These are phyloP conservation scores for Apiotrichum montevideense DNA, from an alignment of 1,284 basidiomycete species.

Conservation along the genomic window DNA sequence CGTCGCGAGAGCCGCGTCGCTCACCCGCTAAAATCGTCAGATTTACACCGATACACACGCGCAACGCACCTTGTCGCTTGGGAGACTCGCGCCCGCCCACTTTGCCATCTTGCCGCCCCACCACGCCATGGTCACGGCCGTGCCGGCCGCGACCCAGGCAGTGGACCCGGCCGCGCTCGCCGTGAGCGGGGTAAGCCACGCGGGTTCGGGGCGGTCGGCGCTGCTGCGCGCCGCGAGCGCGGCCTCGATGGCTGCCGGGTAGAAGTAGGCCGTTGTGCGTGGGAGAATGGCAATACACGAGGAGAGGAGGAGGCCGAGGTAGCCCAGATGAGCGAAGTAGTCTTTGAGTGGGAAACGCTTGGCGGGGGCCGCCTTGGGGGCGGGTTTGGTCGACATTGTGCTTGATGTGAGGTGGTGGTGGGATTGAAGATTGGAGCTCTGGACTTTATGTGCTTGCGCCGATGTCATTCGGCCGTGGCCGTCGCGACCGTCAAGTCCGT, in stretches of 20 bases:
- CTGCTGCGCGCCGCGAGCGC: constrained; percentile 24
- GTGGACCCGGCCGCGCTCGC: constrained; percentile 58
- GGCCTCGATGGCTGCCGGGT: not conserved
- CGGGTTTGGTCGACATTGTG: not conserved
- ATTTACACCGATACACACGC: not conserved
- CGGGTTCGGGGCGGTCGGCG: constrained; percentile 58
- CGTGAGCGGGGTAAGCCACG: constrained; percentile 62
- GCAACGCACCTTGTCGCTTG: not conserved
- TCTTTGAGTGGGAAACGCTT: constrained; percentile 45
- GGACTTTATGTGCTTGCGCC: too few species aligned
- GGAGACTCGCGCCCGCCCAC: constrained; percentile 49
- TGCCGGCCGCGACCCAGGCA: constrained; percentile 57
- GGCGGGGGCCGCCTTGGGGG: not conserved
- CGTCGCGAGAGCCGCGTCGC: constrained; percentile 58
- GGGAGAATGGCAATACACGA: constrained; percentile 64
- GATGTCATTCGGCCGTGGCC: too few species aligned
- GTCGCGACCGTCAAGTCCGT: too few species aligned
- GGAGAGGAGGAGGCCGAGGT: constrained; percentile 61
- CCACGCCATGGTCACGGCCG: constrained; percentile 59
- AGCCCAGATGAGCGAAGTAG: constrained; percentile 67
- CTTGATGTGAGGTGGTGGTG: not conserved
- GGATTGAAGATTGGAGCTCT: not conserved
- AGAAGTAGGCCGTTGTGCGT: constrained; percentile 53
- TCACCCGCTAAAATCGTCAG: constrained; percentile 9
- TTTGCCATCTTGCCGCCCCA: constrained; percentile 62